Conservation (phyloP, 257 asterid species). For the Solanum lignicaule region DNA sequence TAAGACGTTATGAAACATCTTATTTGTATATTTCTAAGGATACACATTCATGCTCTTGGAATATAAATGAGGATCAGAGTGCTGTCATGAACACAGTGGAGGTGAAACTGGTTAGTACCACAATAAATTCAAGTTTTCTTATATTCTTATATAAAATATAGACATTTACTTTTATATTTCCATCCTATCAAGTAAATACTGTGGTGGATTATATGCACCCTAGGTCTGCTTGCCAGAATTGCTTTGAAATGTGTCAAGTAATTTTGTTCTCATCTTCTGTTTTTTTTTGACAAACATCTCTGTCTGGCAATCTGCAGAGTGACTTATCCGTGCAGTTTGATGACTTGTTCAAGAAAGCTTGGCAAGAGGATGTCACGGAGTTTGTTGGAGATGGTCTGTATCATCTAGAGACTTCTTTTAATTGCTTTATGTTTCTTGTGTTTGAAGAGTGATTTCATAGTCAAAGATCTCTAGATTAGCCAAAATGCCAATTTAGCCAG, state of each 20-base stretch:
- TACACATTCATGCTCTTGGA: conserved; percentile 62
- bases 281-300: conserved; percentile 15
- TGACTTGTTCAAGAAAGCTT: conserved; percentile 86
- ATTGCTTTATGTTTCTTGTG: background rate
- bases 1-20: background rate
- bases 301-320: conserved; percentile 43
- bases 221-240: background rate
- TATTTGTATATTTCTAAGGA: conserved; percentile 16
- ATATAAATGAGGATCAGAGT: conserved; percentile 28
- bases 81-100: conserved; percentile 25
- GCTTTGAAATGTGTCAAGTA: background rate
- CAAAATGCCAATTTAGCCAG: background rate
- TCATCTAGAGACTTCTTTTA: conserved; percentile 1
- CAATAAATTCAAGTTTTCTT: conserved; percentile 5
- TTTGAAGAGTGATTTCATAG: background rate
- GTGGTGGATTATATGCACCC: background rate
- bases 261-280: conserved; percentile 5
- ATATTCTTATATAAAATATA: background rate
- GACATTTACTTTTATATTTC: background rate
- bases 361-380: conserved; percentile 69
- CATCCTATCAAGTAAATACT: background rate
- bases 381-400: conserved; percentile 55
- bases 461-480: background rate
- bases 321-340: conserved; percentile 88
- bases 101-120: conserved; percentile 55